Evolutionary conservation across 2,329 filamentous ascomycete genomes (phyloP), one percentile per base, ranked within the genome.

Genomic region (Ceratocystis colombiana): DNA sequence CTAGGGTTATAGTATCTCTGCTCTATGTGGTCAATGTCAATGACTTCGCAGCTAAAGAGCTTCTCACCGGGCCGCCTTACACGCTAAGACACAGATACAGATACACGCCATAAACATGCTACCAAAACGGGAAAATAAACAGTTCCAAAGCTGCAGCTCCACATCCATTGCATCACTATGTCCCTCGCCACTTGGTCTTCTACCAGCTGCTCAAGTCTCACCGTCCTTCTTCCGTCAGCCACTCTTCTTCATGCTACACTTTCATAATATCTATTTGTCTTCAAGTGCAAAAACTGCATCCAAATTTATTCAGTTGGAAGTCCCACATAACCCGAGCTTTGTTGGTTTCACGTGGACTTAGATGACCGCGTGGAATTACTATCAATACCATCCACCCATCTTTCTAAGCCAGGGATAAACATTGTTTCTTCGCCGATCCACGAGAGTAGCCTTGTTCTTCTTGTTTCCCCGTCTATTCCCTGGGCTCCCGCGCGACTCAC

Each of bases 281-380:
- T 41, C 37, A 41, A 41, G 37, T 5, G 37, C 12, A 41, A 41
- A 41, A 41, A 15, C 37, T 4, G 20, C 5, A n/a, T 17, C 48
- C 28, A n/a, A 59, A 20, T n/a, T 12, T 8, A 20, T 33, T 3
- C 55, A 59, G 33, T 30, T 37, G 20, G 7, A 17, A 59, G 55
- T 30, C 17, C 55, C 28, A 59, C 28, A 5, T 59, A 59, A 10
- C 28, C 28, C 55, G 55, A 15, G 55, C 55, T 37, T 59, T 59
- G 55, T 59, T 37, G 28, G 25, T 37, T 30, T 30, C 15, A 59
- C 28, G 33, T 30, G 55, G 25, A n/a, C 55, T 30, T 59, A 33
- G 8, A 15, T 37, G 55, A 8, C 55, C 55, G 30, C 55, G 55
- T 59, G 55, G 55, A 37, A 17, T n/a, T 59, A 59, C 55, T 10